Evolutionary conservation across 192 early-diverging fungal species (phyloP).

Genomic region (Physocladia obscura): DNA sequence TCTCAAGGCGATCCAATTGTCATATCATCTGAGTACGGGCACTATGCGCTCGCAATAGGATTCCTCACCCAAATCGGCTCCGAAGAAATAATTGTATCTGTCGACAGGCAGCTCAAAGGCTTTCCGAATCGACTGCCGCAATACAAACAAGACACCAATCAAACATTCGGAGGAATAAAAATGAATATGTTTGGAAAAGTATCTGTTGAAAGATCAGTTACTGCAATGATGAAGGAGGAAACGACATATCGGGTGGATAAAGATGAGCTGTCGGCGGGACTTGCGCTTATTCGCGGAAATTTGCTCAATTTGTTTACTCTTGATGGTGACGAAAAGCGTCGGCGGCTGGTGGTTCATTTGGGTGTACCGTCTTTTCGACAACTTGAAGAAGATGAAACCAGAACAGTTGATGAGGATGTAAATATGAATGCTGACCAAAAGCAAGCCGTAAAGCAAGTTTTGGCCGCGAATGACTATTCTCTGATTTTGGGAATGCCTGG

Average conservation of each 20-base stretch:
- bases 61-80: conserved; percentile 60
- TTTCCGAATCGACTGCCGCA: conserved; percentile 49
- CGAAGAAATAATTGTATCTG: conserved; percentile 50
- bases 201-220: conserved; percentile 26
- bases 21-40: conserved; percentile 71
- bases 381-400: neutral
- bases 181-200: conserved; percentile 22
- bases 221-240: conserved; percentile 24
- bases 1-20: conserved; percentile 76
- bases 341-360: conserved; percentile 78
- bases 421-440: conserved; percentile 74
- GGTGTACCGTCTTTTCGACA: conserved; percentile 62
- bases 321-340: conserved; percentile 53
- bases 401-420: conserved; percentile 13
- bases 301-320: conserved; percentile 68
- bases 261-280: conserved; percentile 73
- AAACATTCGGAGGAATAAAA: conserved; percentile 52
- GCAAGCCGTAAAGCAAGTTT: conserved; percentile 66
- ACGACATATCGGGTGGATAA: conserved; percentile 76
- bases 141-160: conserved; percentile 61
- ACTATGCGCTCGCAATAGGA: conserved; percentile 76
- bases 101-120: conserved; percentile 70
- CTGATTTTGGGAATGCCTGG: conserved; percentile 96
- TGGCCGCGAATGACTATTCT: conserved; percentile 80
- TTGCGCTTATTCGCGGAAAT: conserved; percentile 72